These are phyloP conservation scores for Fusarium musae DNA, from an alignment of 2,329 filamentous ascomycete species.

Conservation along the genomic window DNA sequence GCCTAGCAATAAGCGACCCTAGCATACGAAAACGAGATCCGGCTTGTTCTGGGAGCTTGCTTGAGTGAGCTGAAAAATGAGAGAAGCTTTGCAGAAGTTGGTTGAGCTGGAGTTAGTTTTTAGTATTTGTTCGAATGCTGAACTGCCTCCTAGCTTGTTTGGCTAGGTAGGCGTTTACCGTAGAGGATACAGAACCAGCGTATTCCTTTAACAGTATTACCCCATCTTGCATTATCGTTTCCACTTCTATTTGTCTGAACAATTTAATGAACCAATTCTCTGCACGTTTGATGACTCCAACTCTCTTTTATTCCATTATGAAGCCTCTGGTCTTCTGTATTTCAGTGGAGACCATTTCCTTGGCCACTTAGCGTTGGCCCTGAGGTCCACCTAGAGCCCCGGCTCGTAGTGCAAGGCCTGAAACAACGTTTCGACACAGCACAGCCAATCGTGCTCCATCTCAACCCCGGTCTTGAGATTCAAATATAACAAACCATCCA, in stretches of 20 bases:
- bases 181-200: too few relatives aligned
- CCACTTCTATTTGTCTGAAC: not conserved
- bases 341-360: not conserved
- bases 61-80: not conserved
- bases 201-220: too few relatives aligned
- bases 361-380: slow-evolving; percentile 10
- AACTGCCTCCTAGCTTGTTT: not conserved
- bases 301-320: not conserved
- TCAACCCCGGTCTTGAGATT: slow-evolving; percentile 42
- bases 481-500: slow-evolving; percentile 16
- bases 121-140: not conserved
- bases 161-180: not conserved
- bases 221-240: fast-evolving
- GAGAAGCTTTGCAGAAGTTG: not conserved
- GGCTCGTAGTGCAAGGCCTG: slow-evolving; percentile 27
- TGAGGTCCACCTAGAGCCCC: not conserved
- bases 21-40: slow-evolving; percentile 4
- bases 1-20: slow-evolving; percentile 18
- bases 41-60: not conserved
- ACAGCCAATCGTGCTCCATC: slow-evolving; percentile 37
- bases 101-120: not conserved
- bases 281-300: not conserved
- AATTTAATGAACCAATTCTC: not conserved
- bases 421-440: slow-evolving; percentile 40
- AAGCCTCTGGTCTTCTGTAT: not conserved